Evolutionary conservation across 2,329 filamentous ascomycete species (phyloP).

Genomic region (Diaporthe helianthi): DNA sequence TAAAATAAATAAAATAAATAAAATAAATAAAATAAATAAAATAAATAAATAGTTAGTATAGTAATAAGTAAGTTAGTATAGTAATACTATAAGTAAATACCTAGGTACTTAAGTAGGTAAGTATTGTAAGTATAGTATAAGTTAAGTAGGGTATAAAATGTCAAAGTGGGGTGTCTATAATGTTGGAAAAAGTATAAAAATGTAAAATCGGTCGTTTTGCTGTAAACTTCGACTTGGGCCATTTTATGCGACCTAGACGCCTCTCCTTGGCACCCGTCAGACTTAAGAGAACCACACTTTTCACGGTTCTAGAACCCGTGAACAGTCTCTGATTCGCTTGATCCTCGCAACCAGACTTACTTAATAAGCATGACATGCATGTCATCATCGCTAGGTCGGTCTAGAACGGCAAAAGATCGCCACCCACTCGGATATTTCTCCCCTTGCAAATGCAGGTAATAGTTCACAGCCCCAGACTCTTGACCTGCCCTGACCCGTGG

Average conservation of each 20-base stretch:
- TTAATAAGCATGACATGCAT: neutral
- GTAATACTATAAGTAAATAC: too few relatives aligned
- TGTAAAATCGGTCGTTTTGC: too few relatives aligned
- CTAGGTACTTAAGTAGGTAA: too few relatives aligned
- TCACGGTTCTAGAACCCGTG: neutral
- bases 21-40: too few relatives aligned
- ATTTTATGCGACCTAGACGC: neutral
- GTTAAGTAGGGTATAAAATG: too few relatives aligned
- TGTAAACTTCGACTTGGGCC: too few relatives aligned
- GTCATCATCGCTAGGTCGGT: slow-evolving; percentile 13
- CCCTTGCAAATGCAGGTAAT: neutral
- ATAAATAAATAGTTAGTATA: too few relatives aligned
- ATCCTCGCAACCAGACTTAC: slow-evolving; percentile 16
- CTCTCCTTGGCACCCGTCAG: neutral
- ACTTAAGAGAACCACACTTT: neutral
- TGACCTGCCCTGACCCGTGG: neutral
- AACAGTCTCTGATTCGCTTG: neutral
- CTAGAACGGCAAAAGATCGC: neutral
- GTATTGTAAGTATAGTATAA: too few relatives aligned
- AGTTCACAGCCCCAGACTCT: neutral
- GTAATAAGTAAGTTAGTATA: too few relatives aligned
- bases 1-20: too few relatives aligned
- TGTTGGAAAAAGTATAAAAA: too few relatives aligned
- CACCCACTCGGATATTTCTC: neutral
- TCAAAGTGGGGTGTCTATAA: too few relatives aligned